Evolutionary conservation across 805 yeast genomes (phyloP).

Genomic region (Saccharomycopsis fibuligera): DNA sequence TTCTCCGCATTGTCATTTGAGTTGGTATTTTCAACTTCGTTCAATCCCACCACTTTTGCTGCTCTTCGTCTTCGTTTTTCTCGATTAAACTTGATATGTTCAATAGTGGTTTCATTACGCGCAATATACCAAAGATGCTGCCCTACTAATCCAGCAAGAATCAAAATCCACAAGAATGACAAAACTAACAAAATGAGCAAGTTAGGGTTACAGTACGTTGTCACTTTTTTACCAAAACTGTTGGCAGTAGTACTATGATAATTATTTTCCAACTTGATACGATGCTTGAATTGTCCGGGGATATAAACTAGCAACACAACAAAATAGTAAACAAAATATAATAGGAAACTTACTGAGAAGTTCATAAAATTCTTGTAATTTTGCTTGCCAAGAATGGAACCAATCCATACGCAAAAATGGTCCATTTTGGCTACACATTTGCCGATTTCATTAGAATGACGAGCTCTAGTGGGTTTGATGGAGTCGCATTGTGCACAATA

Average conservation of each 20-base stretch:
- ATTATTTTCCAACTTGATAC: background rate
- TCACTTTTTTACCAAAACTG: background rate
- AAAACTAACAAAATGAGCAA: slow-evolving; percentile 6
- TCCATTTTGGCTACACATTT: slow-evolving; percentile 71
- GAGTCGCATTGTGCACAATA: slow-evolving; percentile 69
- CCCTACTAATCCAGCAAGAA: slow-evolving; percentile 7
- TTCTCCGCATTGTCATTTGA: background rate
- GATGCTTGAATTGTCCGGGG: slow-evolving; percentile 7
- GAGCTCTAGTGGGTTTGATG: slow-evolving; percentile 60
- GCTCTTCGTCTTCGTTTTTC: background rate
- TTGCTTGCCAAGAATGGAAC: slow-evolving; percentile 58
- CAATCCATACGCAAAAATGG: slow-evolving; percentile 79
- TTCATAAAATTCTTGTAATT: slow-evolving; percentile 37
- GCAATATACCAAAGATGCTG: slow-evolving; percentile 16
- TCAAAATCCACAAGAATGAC: slow-evolving; percentile 11
- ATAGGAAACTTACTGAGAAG: slow-evolving; percentile 10
- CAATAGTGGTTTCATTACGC: slow-evolving; percentile 19
- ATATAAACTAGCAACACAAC: slow-evolving; percentile 9
- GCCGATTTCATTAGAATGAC: slow-evolving; percentile 53
- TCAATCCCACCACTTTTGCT: background rate
- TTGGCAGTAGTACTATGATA: no score
- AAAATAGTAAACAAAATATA: slow-evolving; percentile 15
- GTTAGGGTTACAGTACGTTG: slow-evolving; percentile 16
- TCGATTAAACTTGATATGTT: slow-evolving; percentile 10
- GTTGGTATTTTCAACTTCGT: background rate